Conservation (phyloP, 345 rosid species). For the Noccaea bulbosa region DNA sequence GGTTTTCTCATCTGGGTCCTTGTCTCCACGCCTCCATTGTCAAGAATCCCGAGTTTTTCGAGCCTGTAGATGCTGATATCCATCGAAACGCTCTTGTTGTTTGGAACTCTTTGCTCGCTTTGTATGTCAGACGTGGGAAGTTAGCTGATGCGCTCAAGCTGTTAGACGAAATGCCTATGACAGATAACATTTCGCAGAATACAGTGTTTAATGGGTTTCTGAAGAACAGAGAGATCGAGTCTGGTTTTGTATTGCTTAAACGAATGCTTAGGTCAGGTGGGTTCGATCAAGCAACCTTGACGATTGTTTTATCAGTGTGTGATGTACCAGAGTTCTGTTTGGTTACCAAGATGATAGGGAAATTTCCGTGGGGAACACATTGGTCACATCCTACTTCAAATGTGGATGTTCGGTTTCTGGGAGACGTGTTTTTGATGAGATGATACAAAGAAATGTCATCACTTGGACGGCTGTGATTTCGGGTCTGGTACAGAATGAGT, state of each 20-base stretch:
- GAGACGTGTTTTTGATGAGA: conserved; percentile 68
- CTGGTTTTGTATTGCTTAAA: conserved; percentile 56
- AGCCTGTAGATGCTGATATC: conserved; percentile 36
- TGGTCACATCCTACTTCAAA: conserved; percentile 76
- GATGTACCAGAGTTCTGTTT: conserved; percentile 51
- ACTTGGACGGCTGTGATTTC: conserved; percentile 88
- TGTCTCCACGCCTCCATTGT: conserved; percentile 76
- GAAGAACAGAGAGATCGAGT: conserved; percentile 48
- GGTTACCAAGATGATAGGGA: conserved; percentile 59
- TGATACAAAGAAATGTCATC: conserved; percentile 72
- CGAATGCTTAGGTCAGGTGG: conserved; percentile 50
- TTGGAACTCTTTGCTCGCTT: conserved; percentile 74
- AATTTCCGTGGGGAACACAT: conserved; percentile 66
- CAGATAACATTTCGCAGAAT: conserved; percentile 79
- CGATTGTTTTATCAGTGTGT: conserved; percentile 74
- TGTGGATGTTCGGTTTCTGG: conserved; percentile 60
- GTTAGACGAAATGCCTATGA: conserved; percentile 77
- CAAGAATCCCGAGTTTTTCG: conserved; percentile 55
- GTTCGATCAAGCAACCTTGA: conserved; percentile 83
- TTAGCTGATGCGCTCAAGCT: conserved; percentile 50
- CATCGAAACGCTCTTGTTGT: conserved; percentile 55
- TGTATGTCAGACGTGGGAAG: conserved; percentile 50
- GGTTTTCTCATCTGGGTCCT: conserved; percentile 61
- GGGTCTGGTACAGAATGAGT: conserved; percentile 62
- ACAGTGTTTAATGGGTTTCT: conserved; percentile 64